Conservation (phyloP, 345 rosid species). For the Populus pruinosa region DNA sequence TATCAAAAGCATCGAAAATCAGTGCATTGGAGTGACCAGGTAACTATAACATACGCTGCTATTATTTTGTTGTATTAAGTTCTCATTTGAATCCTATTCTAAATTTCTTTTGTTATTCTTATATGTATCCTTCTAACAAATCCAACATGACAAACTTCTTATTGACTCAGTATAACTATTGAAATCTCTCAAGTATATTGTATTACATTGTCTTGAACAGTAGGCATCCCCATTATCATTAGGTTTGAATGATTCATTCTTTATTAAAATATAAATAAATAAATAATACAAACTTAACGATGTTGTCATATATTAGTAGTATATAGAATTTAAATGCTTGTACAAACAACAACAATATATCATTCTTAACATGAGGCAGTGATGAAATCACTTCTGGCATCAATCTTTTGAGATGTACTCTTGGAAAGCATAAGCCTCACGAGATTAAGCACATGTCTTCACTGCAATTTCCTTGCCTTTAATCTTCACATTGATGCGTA, state of each 20-base stretch:
- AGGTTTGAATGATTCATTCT: not conserved
- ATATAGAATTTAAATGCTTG: not conserved
- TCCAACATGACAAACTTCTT: not conserved
- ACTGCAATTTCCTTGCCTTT: no score
- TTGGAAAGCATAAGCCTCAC: not conserved
- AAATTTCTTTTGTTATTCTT: not conserved
- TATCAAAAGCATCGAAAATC: constrained; percentile 55
- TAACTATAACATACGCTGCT: constrained; percentile 11
- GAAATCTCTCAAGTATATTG: not conserved
- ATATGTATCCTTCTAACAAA: not conserved
- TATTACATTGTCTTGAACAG: not conserved
- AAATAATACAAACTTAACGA: not conserved
- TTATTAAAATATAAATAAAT: no score
- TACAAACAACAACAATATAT: not conserved
- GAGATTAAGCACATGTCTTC: not conserved
- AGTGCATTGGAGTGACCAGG: constrained; percentile 92
- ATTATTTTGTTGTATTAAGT: not conserved
- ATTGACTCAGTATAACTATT: not conserved
- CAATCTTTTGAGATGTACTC: not conserved
- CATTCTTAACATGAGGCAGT: not conserved
- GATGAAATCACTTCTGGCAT: not conserved
- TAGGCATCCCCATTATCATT: not conserved
- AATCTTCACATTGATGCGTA: not conserved
- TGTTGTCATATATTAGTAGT: no score
- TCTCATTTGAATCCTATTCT: not conserved